Base-by-base conservation (phyloP, 1,284 basidiomycete species). In the Earliella scabrosa region DNA sequence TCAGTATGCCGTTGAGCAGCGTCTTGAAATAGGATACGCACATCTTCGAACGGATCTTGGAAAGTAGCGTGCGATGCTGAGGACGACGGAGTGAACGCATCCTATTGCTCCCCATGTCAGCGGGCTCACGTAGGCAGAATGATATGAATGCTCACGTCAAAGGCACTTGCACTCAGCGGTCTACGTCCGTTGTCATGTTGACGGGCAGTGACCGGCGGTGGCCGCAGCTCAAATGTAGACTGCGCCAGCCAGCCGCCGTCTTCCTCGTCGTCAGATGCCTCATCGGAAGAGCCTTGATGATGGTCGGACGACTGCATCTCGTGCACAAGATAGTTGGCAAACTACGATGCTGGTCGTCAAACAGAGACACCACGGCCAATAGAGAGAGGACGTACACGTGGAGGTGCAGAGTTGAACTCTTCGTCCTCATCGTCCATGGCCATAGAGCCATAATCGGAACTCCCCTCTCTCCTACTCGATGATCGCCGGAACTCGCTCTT, bases 171-270 rank as follows among this genome's bases (percentile, higher is more conserved):
- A 50, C 77, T 75, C 20, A 87, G 63, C 6, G 82, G 83, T 59
- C 82, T 77, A 55, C 85, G 77, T 49, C 81, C 79, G 11, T 68
- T 69, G 52, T 71, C 68, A 43, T 77, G 76, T 61, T 77, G 78
- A 49, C 82, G 75, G 50, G 81, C 74, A 35, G 83, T 72, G n/a
- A 82, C 74, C 6, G 86, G 82, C 9, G 83, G 79, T 36, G 81
- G 77, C 24, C 79, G 77, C 5, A 90, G 72, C 34, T 83, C 82
- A 61, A 92, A 92, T 27, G 80, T 83, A 8, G 87, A 88, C 40
- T 90, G 85, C 2, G 88, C 79, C 26, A 93, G 72, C 91, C 92
- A 93, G 0, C 88, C 89, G 6, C 82, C 81, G 10, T 90, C 88
- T 21, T 83, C 82, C 24, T 90, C 88, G 54, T 89, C 86, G 6